Conservation (phyloP, 129 eudicot species). For the Ambrosia artemisiifolia region DNA sequence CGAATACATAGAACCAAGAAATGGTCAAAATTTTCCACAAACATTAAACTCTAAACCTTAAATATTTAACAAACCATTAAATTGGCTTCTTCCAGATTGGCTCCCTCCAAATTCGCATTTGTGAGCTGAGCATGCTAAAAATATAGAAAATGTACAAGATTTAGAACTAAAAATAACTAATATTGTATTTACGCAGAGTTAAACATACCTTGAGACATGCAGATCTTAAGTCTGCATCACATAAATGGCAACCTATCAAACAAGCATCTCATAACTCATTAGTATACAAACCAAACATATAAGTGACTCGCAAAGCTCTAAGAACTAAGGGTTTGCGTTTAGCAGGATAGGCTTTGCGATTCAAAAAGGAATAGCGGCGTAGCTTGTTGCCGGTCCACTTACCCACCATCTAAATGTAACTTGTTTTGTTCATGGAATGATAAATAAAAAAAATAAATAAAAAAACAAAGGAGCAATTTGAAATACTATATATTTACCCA, state of each 20-base stretch:
- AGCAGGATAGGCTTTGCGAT: too few species aligned
- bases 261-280: constrained; percentile 35
- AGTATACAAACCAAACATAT: background rate
- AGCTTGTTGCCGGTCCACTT: too few species aligned
- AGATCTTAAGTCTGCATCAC: constrained; percentile 56
- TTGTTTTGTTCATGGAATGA: too few species aligned
- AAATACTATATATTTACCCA: too few species aligned
- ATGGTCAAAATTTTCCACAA: background rate
- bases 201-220: too few species aligned
- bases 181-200: background rate
- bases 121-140: constrained; percentile 81
- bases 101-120: constrained; percentile 92
- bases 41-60: background rate
- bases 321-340: too few species aligned
- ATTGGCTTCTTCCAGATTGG: constrained; percentile 94
- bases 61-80: constrained; percentile 46
- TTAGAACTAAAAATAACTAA: too few species aligned
- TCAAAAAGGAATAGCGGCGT: too few species aligned
- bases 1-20: background rate
- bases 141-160: background rate
- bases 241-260: constrained; percentile 75
- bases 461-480: too few species aligned
- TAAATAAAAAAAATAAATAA: too few species aligned
- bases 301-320: too few species aligned
- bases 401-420: too few species aligned